Evolutionary conservation across 1,284 basidiomycete genomes (phyloP).

Genomic region (Sparassis latifolia): DNA sequence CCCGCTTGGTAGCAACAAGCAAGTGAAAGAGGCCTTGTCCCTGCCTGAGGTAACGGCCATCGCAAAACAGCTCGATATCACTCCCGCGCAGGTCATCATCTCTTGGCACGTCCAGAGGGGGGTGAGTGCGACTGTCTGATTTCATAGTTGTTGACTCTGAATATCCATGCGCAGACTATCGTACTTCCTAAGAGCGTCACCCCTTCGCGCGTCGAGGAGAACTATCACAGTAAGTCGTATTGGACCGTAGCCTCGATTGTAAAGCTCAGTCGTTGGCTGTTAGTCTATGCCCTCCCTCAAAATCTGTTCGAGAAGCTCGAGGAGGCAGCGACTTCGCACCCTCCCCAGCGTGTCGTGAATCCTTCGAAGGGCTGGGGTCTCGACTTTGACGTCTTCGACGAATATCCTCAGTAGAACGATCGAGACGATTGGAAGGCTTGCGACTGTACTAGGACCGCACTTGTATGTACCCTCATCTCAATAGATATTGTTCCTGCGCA

Average conservation of each 20-base stretch:
- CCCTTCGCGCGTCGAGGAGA: conserved; percentile 63
- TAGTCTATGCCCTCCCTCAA: conserved; percentile 48
- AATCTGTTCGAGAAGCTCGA: conserved; percentile 56
- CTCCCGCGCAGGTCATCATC: conserved; percentile 74
- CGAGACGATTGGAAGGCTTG: no score
- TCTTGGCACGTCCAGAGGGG: conserved; percentile 80
- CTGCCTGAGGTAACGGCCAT: conserved; percentile 42
- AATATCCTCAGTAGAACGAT: conserved; percentile 12
- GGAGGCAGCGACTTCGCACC: conserved; percentile 48
- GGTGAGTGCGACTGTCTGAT: conserved; percentile 32
- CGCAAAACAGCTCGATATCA: conserved; percentile 60
- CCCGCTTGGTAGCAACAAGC: conserved; percentile 62
- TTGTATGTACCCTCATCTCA: no score
- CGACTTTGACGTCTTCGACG: conserved; percentile 56
- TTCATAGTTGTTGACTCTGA: not conserved
- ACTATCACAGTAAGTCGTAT: conserved; percentile 46
- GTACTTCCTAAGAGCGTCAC: conserved; percentile 80
- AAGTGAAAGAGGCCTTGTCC: conserved; percentile 47
- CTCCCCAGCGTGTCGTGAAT: conserved; percentile 48
- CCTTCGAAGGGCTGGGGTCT: conserved; percentile 60
- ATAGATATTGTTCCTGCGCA: no score
- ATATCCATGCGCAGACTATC: conserved; percentile 38
- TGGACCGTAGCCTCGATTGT: no score
- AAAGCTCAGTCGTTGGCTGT: no score
- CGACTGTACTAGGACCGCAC: no score